phyloP scores from a whole-genome alignment of 768 basidiomycete species.

The Neoboletus subvelutipes region DNA sequence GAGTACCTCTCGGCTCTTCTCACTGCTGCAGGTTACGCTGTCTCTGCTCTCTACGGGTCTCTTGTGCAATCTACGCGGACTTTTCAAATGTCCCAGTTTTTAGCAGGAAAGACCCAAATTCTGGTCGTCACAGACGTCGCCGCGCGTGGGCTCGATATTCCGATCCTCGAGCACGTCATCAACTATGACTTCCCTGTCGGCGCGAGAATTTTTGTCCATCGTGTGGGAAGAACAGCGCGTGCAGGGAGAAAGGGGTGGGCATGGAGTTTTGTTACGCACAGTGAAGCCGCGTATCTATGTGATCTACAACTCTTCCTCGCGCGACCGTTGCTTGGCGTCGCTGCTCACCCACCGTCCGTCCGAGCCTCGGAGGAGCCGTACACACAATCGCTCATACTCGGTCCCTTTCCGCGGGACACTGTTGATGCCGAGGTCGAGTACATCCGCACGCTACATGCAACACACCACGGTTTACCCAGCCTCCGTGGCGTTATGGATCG shows the following conservation, averaged over 20 bases:
- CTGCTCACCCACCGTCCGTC: slow-evolving; percentile 28
- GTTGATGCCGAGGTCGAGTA: slow-evolving; percentile 87
- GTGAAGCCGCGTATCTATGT: slow-evolving; percentile 85
- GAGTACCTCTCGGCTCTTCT: slow-evolving; percentile 87
- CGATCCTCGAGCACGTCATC: slow-evolving; percentile 92
- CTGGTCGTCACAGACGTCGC: slow-evolving; percentile 98
- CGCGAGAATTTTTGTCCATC: slow-evolving; percentile 90
- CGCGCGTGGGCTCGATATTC: slow-evolving; percentile 97
- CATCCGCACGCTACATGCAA: slow-evolving; percentile 60
- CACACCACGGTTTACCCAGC: slow-evolving; percentile 60
- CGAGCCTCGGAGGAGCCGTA: slow-evolving; percentile 59
- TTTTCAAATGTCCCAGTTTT: slow-evolving; percentile 89
- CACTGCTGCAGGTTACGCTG: slow-evolving; percentile 76
- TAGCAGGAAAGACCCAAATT: slow-evolving; percentile 72
- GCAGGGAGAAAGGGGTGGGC: slow-evolving; percentile 96
- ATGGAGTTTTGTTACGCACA: slow-evolving; percentile 87
- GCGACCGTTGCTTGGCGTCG: slow-evolving; percentile 61
- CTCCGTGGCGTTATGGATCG: slow-evolving; percentile 82
- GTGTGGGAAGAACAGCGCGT: slow-evolving; percentile 94
- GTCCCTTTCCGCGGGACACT: slow-evolving; percentile 74
- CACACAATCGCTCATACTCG: slow-evolving; percentile 73
- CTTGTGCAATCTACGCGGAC: slow-evolving; percentile 90
- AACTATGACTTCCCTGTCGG: slow-evolving; percentile 99
- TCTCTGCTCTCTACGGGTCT: slow-evolving; percentile 94
- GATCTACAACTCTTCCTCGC: slow-evolving; percentile 93